phyloP scores from a whole-genome alignment of 1,284 basidiomycete genomes.

The Gomphus bonarii region DNA sequence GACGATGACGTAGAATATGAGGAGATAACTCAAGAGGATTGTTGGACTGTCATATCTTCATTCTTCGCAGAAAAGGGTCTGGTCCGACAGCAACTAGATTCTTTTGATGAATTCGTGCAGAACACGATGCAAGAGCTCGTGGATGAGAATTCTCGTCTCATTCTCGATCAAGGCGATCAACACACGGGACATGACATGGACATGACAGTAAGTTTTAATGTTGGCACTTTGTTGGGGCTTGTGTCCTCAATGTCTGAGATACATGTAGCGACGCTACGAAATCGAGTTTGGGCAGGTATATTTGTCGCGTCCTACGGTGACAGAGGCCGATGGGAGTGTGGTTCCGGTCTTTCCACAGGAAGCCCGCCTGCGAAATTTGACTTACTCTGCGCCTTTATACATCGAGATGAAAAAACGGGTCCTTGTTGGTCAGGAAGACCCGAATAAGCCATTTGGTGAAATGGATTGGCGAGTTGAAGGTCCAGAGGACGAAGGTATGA shows the following conservation, averaged over 20 bases:
- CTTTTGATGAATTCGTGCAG: slow-evolving; percentile 98
- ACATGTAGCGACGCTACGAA: slow-evolving; percentile 81
- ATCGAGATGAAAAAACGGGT: slow-evolving; percentile 92
- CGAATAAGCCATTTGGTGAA: slow-evolving; percentile 74
- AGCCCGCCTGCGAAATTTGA: slow-evolving; percentile 87
- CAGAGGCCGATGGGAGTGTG: slow-evolving; percentile 92
- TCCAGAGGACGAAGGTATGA: slow-evolving; percentile 55
- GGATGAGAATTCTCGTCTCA: slow-evolving; percentile 90
- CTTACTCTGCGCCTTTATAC: slow-evolving; percentile 93
- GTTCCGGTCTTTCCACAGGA: slow-evolving; percentile 96
- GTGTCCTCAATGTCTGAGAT: slow-evolving; percentile 3
- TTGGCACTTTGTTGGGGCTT: background rate
- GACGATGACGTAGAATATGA: slow-evolving; percentile 47
- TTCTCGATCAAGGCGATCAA: slow-evolving; percentile 93
- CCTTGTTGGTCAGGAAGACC: slow-evolving; percentile 70
- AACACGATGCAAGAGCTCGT: slow-evolving; percentile 99
- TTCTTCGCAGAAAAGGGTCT: slow-evolving; percentile 98
- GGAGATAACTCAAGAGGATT: slow-evolving; percentile 87
- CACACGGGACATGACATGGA: slow-evolving; percentile 81
- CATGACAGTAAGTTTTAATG: slow-evolving; percentile 33
- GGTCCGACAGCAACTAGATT: slow-evolving; percentile 95
- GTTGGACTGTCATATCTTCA: slow-evolving; percentile 91
- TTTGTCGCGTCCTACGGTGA: slow-evolving; percentile 88
- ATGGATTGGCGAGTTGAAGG: slow-evolving; percentile 74
- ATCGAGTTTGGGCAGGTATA: slow-evolving; percentile 98